Conservation (phyloP, 2,329 filamentous ascomycete genomes). For the Aspergillus arachidicola region DNA sequence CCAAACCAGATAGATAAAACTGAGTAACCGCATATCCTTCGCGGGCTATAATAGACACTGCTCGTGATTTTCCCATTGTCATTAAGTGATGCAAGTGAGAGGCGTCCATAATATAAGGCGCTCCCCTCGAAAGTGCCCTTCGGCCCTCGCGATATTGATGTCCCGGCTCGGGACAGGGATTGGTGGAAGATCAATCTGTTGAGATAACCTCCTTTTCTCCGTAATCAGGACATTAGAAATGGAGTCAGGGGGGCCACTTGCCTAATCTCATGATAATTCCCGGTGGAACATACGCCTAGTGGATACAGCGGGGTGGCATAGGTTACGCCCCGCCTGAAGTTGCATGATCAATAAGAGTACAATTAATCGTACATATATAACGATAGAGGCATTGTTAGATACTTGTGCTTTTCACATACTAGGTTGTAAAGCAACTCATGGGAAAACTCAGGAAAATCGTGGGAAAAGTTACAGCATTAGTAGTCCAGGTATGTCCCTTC, state of each 20-base stretch:
- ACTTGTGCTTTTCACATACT: background rate
- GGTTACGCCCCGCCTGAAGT: background rate
- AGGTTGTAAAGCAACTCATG: background rate
- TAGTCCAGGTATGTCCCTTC: background rate
- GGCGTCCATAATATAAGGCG: background rate
- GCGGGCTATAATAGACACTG: background rate
- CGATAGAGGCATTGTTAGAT: background rate
- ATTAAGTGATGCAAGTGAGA: background rate
- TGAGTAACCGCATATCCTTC: constrained; percentile 23
- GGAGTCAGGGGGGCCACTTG: constrained; percentile 3
- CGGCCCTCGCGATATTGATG: constrained; percentile 27
- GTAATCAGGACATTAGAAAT: constrained; percentile 12
- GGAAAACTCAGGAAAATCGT: background rate
- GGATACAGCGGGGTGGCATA: background rate
- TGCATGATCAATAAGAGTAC: background rate
- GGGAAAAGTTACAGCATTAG: background rate
- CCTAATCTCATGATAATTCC: background rate
- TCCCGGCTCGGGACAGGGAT: constrained; percentile 23
- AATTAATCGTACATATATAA: background rate
- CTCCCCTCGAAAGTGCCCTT: background rate
- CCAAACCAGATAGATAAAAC: constrained; percentile 19
- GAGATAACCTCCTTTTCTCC: background rate
- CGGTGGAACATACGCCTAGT: background rate
- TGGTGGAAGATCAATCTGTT: constrained; percentile 26
- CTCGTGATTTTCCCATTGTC: background rate